These are phyloP conservation scores for Talaromyces piceae DNA, from an alignment of 2,329 filamentous ascomycete genomes.

Conservation along the genomic window DNA sequence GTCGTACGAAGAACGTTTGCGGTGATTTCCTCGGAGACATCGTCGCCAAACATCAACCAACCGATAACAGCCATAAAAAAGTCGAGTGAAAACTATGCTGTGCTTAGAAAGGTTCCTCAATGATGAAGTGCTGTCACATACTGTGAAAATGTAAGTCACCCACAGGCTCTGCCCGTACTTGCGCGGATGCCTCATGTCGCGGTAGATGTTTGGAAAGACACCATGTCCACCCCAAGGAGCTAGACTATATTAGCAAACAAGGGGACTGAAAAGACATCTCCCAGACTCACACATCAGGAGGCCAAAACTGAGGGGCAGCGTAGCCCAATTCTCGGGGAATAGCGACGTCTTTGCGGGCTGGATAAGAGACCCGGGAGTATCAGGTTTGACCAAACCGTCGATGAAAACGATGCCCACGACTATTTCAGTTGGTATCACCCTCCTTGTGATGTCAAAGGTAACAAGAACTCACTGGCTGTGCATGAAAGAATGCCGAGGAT, in stretches of 20 bases:
- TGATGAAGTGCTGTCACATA: slow-evolving; percentile 26
- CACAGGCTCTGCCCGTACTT: slow-evolving; percentile 71
- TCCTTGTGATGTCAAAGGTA: slow-evolving; percentile 2
- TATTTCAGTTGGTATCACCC: slow-evolving; percentile 33
- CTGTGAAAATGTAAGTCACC: slow-evolving; percentile 77
- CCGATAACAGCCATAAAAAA: slow-evolving; percentile 74
- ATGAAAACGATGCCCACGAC: slow-evolving; percentile 77
- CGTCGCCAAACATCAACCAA: slow-evolving; percentile 89
- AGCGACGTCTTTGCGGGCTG: slow-evolving; percentile 73
- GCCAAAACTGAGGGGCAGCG: slow-evolving; percentile 80
- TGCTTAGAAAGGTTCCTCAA: slow-evolving; percentile 13
- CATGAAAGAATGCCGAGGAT: slow-evolving; percentile 88
- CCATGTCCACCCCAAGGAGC: slow-evolving; percentile 63
- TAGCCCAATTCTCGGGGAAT: slow-evolving; percentile 78
- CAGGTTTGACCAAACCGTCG: slow-evolving; percentile 77
- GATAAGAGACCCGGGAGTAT: slow-evolving; percentile 72
- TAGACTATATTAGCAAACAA: slow-evolving; percentile 16
- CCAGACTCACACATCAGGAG: slow-evolving; percentile 63
- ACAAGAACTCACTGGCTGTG: slow-evolving; percentile 63
- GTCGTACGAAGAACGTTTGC: slow-evolving; percentile 72
- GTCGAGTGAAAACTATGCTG: slow-evolving; percentile 64
- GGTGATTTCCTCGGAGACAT: slow-evolving; percentile 81
- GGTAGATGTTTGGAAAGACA: slow-evolving; percentile 79
- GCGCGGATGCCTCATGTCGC: slow-evolving; percentile 72
- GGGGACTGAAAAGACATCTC: slow-evolving; percentile 2